Evolutionary conservation across 352 stramenopile species (phyloP), one percentile per base, ranked within the genome.

Genomic region (Globisporangium viniferum): DNA sequence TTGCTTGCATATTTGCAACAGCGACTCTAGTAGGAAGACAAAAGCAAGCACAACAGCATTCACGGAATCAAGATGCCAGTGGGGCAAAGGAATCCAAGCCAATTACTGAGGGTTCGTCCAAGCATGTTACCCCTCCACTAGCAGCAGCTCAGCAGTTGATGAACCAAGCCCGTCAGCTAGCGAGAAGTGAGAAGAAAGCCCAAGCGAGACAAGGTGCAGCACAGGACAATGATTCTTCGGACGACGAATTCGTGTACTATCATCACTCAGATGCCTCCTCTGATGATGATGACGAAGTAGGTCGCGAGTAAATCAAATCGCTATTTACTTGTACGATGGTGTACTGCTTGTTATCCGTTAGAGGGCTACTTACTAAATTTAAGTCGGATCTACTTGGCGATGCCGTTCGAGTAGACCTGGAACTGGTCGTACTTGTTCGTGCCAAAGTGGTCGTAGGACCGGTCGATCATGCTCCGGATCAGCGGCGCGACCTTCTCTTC

Each of bases 381-480:
- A 18, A 6, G 18, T 18, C 9, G 24, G 10, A 49, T 75, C 75
- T 86, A 94, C 66, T 91, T 92, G 62, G 84, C 80, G 55, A 97
- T 97, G n/a, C 91, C 91, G 70, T 95, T 96, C n/a, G 88, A 93
- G 65, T 90, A 98, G 10, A 90, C 81, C 73, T 98, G 93, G 74
- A 98, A 98, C 57, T 96, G 79, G 76, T 98, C 94, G 77, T 99
- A 99, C 84, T 96, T 98, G 68, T 84, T 90, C 10, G 97, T 99
- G 59, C 93, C 90, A 83, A 97, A 98, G 83, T 98, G 97, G 68
- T 97, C 95, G 62, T 98, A 88, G 66, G 93, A 89, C 51, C 97
- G 87, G 66, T 98, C 91, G n/a, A 99, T 94, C 71, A 99, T 92
- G 57, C 79, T 86, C 57, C 96, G 80, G 15, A 99, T 95, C 15